These are phyloP conservation scores for Penicillium manginii DNA, from an alignment of 495 filamentous ascomycete species.

Conservation along the genomic window DNA sequence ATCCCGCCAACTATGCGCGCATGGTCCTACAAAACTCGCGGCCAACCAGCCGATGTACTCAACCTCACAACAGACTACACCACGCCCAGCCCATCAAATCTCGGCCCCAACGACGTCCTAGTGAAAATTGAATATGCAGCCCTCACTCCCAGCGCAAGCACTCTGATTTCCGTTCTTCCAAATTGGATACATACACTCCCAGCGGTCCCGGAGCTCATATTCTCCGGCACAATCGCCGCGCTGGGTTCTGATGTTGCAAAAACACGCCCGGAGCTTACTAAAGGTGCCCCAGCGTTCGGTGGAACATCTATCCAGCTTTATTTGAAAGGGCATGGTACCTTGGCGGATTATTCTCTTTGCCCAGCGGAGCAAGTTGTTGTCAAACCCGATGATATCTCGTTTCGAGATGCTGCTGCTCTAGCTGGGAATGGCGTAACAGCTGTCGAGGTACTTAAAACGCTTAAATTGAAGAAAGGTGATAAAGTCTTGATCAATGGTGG, in stretches of 20 bases:
- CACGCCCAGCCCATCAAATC: neutral
- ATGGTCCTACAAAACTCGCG: neutral
- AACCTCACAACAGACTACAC: neutral
- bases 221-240: constrained; percentile 1
- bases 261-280: neutral
- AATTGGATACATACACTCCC: neutral
- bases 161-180: neutral
- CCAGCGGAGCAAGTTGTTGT: neutral
- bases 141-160: constrained; percentile 1
- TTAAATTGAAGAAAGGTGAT: neutral
- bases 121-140: neutral
- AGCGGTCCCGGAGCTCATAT: constrained; percentile 2
- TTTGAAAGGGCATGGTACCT: neutral
- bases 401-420: neutral
- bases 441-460: neutral
- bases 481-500: neutral
- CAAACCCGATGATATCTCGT: neutral
- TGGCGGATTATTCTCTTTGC: constrained; percentile 4
- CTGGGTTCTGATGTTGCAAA: neutral
- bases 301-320: neutral
- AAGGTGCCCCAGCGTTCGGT: neutral
- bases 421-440: constrained; percentile 5
- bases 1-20: constrained; percentile 9
- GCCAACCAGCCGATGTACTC: neutral
- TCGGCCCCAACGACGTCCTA: constrained; percentile 1